Conservation (phyloP, 805 yeast species). For the Sugiyamaella americana region DNA sequence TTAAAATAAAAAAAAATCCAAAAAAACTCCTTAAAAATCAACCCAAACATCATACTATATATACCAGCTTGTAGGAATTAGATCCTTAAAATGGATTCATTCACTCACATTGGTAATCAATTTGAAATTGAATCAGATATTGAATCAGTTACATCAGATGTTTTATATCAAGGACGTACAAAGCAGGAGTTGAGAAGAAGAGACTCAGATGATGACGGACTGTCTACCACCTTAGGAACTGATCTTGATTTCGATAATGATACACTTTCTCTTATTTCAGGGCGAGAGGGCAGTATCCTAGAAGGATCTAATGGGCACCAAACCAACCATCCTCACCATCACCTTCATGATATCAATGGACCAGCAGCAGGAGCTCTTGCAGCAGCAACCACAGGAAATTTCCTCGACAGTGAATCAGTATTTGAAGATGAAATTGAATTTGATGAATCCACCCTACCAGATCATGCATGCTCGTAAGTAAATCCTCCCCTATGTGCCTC, state of each 20-base stretch:
- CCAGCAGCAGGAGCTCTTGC: not conserved
- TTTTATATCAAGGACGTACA: conserved; percentile 23
- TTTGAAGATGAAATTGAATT: conserved; percentile 17
- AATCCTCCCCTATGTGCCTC: too few relatives aligned
- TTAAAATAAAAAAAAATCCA: conserved; percentile 6
- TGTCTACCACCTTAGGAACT: conserved; percentile 12
- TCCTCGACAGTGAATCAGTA: conserved; percentile 10
- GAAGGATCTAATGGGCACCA: conserved; percentile 2
- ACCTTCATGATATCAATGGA: not conserved
- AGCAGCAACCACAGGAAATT: not conserved
- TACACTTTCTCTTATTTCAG: not conserved
- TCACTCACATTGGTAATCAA: conserved; percentile 16
- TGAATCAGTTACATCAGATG: conserved; percentile 27
- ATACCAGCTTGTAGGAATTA: too few relatives aligned
- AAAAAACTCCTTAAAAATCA: too few relatives aligned
- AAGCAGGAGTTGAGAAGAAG: not conserved
- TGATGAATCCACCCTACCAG: conserved; percentile 30
- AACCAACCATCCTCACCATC: not conserved
- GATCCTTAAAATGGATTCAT: conserved; percentile 18
- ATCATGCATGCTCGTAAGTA: conserved; percentile 41
- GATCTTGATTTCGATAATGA: conserved; percentile 17
- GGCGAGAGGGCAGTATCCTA: not conserved
- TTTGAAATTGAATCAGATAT: conserved; percentile 20
- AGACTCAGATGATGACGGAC: conserved; percentile 1
- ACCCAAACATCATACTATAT: too few relatives aligned